Conservation (phyloP, 257 asterid species). For the Jasminum sambac region DNA sequence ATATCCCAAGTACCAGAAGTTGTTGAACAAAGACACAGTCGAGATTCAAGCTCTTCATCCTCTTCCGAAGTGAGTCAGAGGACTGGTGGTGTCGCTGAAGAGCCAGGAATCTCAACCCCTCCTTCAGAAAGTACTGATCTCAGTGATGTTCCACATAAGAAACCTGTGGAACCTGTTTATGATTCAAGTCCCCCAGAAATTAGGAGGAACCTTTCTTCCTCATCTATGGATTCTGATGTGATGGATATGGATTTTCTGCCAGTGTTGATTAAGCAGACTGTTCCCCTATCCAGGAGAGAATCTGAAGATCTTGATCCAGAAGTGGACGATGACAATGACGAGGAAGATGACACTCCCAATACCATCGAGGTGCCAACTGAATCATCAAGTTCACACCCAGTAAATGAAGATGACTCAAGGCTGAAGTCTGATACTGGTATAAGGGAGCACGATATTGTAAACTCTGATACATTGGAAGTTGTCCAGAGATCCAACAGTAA, state of each 20-base stretch:
- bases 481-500: constrained; percentile 21
- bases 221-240: not conserved
- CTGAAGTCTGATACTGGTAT: constrained; percentile 11
- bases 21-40: constrained; percentile 28
- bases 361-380: not conserved
- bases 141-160: constrained; percentile 17
- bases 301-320: not conserved
- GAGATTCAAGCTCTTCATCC: constrained; percentile 66
- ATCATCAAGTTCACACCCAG: not conserved
- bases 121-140: constrained; percentile 40
- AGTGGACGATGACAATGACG: not conserved
- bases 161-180: constrained; percentile 32
- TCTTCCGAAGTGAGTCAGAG: constrained; percentile 60
- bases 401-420: constrained; percentile 13
- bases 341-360: not conserved
- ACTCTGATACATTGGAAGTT: constrained; percentile 17
- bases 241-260: constrained; percentile 10
- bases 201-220: not conserved
- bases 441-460: constrained; percentile 14
- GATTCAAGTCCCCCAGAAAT: constrained; percentile 30
- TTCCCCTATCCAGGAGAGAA: not conserved
- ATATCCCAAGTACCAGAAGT: constrained; percentile 21
- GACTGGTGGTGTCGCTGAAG: constrained; percentile 34
- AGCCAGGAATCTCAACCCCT: constrained; percentile 29
- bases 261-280: constrained; percentile 4